Base-by-base conservation (phyloP, 2,329 filamentous ascomycete species). In the Harringtonia aguacate region DNA sequence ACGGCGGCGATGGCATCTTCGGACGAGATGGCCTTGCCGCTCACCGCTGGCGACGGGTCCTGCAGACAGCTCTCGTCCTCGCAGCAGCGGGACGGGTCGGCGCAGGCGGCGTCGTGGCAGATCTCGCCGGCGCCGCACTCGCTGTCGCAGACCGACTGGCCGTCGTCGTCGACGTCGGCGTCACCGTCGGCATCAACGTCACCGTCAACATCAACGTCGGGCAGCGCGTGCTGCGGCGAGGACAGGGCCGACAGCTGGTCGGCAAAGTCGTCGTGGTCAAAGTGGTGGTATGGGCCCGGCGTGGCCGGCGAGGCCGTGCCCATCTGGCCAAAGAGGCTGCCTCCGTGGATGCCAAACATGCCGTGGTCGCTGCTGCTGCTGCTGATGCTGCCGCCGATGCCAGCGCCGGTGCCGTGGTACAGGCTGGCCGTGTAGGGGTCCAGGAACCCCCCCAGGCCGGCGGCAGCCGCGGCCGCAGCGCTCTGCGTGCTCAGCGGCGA, bases 1-100 rank as follows among this genome's bases (percentile, higher is more conserved):
- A 45, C 49, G 0, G 52, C 52, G 8, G 50, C 52, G 24, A 50
- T 51, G 34, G 52, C 46, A 20, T 52, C 52, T 18, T 50, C 51
- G 1, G 49, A 43, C 7, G 46, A 45, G 14, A 42, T 15, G 12
- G 28, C 8, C 2, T 17, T 17, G 8, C 41, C 20, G 24, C 17
- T 42, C 13, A 14, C 40, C 3, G 27, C 24, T 8, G 12, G 15
- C 12, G 42, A 20, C 2, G 17, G 18, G 8, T 27, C 31, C 15
- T 48, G 38, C 15, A 48, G 34, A 24, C 53, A 55, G 39, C 14
- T 44, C 36, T 52, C 47, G 27, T 53, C 51, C 31, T 50, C 47
- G 30, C 53, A 52, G 49, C 50, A 55, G 10, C 34, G 40, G 4
- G 47, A 49, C 10, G 47, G 44, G 33, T 52, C 44, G 12, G 40